Conservation (phyloP, 108 stramenopile genomes). For the Fragilaria crotonensis region DNA sequence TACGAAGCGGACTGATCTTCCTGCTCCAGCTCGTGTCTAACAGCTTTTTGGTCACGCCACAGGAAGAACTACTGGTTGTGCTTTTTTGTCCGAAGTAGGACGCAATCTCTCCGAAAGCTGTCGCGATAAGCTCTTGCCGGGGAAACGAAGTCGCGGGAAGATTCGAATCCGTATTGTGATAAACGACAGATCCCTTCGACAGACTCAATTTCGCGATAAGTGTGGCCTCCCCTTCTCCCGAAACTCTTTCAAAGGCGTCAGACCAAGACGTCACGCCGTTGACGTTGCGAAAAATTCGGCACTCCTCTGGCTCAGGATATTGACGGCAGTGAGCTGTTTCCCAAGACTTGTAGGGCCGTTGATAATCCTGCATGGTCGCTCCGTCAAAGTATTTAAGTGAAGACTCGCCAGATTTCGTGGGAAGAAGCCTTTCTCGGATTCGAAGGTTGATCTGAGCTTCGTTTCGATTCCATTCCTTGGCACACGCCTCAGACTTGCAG, state of each 20-base stretch:
- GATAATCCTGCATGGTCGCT: slow-evolving; percentile 56
- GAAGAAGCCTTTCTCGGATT: slow-evolving; percentile 38
- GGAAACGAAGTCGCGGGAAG: not conserved
- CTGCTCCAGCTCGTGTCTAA: not conserved
- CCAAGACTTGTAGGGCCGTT: slow-evolving; percentile 36
- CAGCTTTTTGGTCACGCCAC: not conserved
- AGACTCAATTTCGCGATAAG: not conserved
- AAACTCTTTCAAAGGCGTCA: not conserved
- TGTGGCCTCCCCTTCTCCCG: not conserved
- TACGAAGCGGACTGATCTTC: not conserved
- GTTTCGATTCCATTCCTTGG: slow-evolving; percentile 1
- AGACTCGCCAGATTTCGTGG: slow-evolving; percentile 24
- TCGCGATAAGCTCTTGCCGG: not conserved
- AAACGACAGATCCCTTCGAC: not conserved
- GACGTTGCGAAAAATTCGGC: not conserved
- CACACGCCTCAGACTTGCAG: not conserved
- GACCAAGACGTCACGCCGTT: not conserved
- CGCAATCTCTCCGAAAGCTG: not conserved
- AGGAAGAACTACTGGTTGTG: no score
- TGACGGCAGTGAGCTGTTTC: slow-evolving; percentile 40
- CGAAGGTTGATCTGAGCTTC: slow-evolving; percentile 44
- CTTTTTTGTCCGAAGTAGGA: not conserved
- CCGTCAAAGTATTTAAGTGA: slow-evolving; percentile 67
- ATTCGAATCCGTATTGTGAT: not conserved
- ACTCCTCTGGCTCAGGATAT: not conserved